Percentiles rank a stretch among this genome's conserved stretches.
Evolutionary conservation across 2,329 filamentous ascomycete species (phyloP).

Genomic region (Leptographium procerum): DNA sequence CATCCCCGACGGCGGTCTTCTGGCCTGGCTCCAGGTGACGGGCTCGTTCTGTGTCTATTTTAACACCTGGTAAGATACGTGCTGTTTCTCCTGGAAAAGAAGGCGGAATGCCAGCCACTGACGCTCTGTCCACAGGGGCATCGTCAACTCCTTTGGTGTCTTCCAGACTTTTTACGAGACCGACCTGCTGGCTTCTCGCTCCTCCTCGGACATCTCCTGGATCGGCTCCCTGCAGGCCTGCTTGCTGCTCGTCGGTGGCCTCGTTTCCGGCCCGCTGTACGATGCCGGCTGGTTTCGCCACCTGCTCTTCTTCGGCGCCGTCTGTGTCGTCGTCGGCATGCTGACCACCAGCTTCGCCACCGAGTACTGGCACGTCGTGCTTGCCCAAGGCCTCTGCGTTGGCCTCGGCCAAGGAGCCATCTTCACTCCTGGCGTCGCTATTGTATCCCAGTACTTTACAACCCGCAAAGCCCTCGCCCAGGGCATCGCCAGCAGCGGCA

Average conservation of each 20-base stretch:
- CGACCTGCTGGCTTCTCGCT: constrained; percentile 16
- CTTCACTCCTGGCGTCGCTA: constrained; percentile 26
- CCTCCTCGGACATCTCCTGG: constrained; percentile 26
- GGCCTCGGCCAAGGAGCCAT: constrained; percentile 30
- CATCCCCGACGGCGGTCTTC: constrained; percentile 1
- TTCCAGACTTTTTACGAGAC: constrained; percentile 44
- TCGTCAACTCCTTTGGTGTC: constrained; percentile 34
- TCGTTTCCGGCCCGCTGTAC: constrained; percentile 31
- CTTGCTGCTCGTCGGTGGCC: constrained; percentile 29
- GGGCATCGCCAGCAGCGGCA: constrained; percentile 30
- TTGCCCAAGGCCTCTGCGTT: constrained; percentile 29
- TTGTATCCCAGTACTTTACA: constrained; percentile 29
- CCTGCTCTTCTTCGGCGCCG: constrained; percentile 27
- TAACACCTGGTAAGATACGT: constrained; percentile 47
- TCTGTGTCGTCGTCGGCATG: constrained; percentile 32
- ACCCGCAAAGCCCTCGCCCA: constrained; percentile 28
- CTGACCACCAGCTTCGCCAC: constrained; percentile 28
- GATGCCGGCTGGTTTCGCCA: constrained; percentile 33
- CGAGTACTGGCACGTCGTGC: constrained; percentile 30
- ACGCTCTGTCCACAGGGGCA: too few relatives aligned
- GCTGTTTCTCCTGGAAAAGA: too few relatives aligned
- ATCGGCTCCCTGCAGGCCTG: constrained; percentile 36
- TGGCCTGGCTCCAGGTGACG: constrained; percentile 3
- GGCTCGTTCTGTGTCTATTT: constrained; percentile 38
- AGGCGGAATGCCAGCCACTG: too few relatives aligned